Conservation (phyloP, 192 early-diverging fungal genomes). For the Geranomyces michiganensis region DNA sequence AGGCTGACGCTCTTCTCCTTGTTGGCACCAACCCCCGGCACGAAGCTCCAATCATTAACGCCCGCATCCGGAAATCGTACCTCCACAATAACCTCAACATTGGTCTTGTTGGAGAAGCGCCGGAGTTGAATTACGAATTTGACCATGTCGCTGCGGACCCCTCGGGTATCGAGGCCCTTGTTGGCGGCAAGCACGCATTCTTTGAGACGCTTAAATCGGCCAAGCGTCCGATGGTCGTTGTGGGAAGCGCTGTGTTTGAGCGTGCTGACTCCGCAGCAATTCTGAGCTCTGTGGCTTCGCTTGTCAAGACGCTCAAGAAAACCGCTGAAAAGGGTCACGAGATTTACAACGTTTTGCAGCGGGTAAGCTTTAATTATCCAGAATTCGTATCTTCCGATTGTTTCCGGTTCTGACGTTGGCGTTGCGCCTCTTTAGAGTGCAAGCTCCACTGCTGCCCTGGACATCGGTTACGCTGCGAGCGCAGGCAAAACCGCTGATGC, state of each 20-base stretch:
- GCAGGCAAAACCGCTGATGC: constrained; percentile 48
- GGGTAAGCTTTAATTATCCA: constrained; percentile 54
- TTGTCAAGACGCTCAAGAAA: constrained; percentile 69
- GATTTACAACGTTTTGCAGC: constrained; percentile 89
- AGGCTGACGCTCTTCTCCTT: constrained; percentile 88
- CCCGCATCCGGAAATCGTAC: constrained; percentile 93
- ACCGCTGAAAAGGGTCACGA: constrained; percentile 80
- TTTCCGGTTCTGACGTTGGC: not conserved
- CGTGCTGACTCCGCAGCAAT: constrained; percentile 73
- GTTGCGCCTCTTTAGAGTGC: constrained; percentile 50
- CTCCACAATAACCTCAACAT: constrained; percentile 78
- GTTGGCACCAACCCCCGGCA: constrained; percentile 96
- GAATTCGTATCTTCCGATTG: not conserved
- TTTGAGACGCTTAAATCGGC: constrained; percentile 73
- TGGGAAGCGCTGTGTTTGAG: constrained; percentile 82
- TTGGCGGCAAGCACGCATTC: constrained; percentile 74
- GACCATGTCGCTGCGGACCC: constrained; percentile 75
- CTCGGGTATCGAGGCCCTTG: constrained; percentile 68
- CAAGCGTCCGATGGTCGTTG: constrained; percentile 88
- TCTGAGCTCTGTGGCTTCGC: constrained; percentile 72
- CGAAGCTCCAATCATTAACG: constrained; percentile 94
- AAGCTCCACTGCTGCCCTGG: constrained; percentile 83
- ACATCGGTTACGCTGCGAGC: constrained; percentile 83
- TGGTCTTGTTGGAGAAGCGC: constrained; percentile 77
- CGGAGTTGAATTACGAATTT: constrained; percentile 90